A percentile compares a stretch with the other conserved stretches of the same genome.
phyloP scores from a whole-genome alignment of 768 basidiomycete genomes.

The Coprinopsis sp. region DNA sequence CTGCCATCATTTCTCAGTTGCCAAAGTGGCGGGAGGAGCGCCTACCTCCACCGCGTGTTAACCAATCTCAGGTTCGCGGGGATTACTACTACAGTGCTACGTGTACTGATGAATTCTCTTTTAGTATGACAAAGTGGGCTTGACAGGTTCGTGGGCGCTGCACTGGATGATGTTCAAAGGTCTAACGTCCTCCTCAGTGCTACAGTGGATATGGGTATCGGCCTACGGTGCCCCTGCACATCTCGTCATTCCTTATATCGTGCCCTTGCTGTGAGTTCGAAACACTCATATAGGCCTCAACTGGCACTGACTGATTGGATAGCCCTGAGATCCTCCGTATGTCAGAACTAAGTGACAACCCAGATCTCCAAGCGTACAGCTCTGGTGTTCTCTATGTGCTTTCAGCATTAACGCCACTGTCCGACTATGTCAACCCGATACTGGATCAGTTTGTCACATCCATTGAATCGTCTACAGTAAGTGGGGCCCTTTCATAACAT shows the following conservation, averaged over 20 bases:
- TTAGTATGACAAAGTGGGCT: conserved; percentile 83
- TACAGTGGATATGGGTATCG: conserved; percentile 77
- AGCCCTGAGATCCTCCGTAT: conserved; percentile 88
- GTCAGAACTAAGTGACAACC: conserved; percentile 84
- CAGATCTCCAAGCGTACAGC: conserved; percentile 78
- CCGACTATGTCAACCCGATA: conserved; percentile 58
- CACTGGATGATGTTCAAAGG: conserved; percentile 7
- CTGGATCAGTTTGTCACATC: conserved; percentile 60
- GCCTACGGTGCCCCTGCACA: conserved; percentile 72
- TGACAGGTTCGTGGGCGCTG: conserved; percentile 56
- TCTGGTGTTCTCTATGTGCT: conserved; percentile 77
- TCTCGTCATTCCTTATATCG: conserved; percentile 71
- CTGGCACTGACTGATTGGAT: conserved; percentile 8
- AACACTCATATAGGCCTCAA: conserved; percentile 3
- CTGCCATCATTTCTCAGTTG: conserved; percentile 53
- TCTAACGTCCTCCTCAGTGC: conserved; percentile 45
- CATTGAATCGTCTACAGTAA: conserved; percentile 73
- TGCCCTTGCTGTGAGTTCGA: conserved; percentile 70
- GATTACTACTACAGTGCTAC: neutral
- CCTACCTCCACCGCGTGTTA: conserved; percentile 80
- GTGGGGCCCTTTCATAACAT: conserved; percentile 12
- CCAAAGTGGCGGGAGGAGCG: conserved; percentile 70
- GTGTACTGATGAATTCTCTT: conserved; percentile 4
- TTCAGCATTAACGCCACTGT: conserved; percentile 74
- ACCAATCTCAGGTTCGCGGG: conserved; percentile 62